Evolutionary conservation across 164 flowering plant genomes (phyloP).

Genomic region (Magnolia kwangsiensis): DNA sequence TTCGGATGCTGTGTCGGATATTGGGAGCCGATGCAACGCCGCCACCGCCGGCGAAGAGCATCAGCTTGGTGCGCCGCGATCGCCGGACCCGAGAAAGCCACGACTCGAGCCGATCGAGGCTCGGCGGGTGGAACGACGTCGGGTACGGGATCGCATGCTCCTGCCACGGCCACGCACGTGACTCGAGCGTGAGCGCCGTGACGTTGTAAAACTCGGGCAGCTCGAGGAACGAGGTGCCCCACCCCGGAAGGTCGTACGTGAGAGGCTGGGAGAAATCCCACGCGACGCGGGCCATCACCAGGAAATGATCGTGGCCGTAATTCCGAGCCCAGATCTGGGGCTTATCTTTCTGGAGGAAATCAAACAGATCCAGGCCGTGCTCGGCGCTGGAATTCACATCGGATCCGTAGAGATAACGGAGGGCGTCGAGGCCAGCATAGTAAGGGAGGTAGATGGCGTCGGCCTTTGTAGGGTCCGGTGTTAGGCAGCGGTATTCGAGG

Average conservation of each 20-base stretch:
- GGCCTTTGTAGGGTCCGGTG: slow-evolving; percentile 56
- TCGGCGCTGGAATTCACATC: slow-evolving; percentile 32
- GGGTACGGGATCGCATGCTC: slow-evolving; percentile 88
- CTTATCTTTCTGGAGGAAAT: slow-evolving; percentile 31
- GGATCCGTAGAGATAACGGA: slow-evolving; percentile 71
- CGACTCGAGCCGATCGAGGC: slow-evolving; percentile 34
- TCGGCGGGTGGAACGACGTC: slow-evolving; percentile 85
- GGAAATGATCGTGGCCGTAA: slow-evolving; percentile 71
- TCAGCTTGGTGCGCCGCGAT: slow-evolving; percentile 47
- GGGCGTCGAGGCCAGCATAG: slow-evolving; percentile 64
- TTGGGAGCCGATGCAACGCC: slow-evolving; percentile 59
- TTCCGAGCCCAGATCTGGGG: slow-evolving; percentile 51
- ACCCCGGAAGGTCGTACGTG: slow-evolving; percentile 46
- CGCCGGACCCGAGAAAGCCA: slow-evolving; percentile 62
- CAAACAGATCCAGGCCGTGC: slow-evolving; percentile 63
- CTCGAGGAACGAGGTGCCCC: slow-evolving; percentile 89
- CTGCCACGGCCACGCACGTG: slow-evolving; percentile 88
- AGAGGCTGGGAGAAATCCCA: slow-evolving; percentile 86
- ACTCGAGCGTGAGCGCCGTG: slow-evolving; percentile 64
- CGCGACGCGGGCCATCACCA: slow-evolving; percentile 81
- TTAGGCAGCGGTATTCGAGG: slow-evolving; percentile 86
- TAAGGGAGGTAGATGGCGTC: slow-evolving; percentile 82
- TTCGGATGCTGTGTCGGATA: slow-evolving; percentile 68
- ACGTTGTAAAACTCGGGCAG: slow-evolving; percentile 74
- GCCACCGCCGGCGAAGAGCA: slow-evolving; percentile 91